These are phyloP conservation scores for Agapanthus africanus DNA, from an alignment of 106 monocot genomes.

Conservation along the genomic window DNA sequence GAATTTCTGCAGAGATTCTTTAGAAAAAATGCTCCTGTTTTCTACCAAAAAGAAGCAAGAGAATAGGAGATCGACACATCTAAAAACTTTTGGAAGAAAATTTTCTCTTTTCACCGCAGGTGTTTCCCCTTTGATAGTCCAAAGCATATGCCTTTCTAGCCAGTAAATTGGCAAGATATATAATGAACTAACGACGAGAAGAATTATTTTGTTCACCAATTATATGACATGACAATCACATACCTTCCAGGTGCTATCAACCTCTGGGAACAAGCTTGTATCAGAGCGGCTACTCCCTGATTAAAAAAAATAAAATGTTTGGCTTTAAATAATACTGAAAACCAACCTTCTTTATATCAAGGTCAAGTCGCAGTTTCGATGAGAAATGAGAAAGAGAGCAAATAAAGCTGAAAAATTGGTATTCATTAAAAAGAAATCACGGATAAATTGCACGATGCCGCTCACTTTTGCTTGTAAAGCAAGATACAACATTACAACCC, in stretches of 20 bases:
- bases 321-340: not conserved
- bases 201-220: not conserved
- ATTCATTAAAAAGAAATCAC: not conserved
- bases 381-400: not conserved
- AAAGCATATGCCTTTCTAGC: not conserved
- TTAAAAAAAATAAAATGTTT: slow-evolving; percentile 8
- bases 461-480: no score
- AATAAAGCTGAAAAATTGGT: no score
- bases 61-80: not conserved
- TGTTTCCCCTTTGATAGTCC: not conserved
- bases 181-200: not conserved
- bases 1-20: not conserved
- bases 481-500: no score
- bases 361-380: no score
- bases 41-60: no score
- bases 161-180: not conserved
- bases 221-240: not conserved
- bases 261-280: slow-evolving; percentile 71
- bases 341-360: not conserved
- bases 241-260: slow-evolving; percentile 89
- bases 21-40: not conserved
- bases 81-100: not conserved
- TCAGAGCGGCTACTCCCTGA: slow-evolving; percentile 36
- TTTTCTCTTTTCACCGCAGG: not conserved
- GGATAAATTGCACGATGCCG: not conserved